Conservation (phyloP, 371 early-diverging fungal genomes). For the Syncephalastrum sp. region DNA sequence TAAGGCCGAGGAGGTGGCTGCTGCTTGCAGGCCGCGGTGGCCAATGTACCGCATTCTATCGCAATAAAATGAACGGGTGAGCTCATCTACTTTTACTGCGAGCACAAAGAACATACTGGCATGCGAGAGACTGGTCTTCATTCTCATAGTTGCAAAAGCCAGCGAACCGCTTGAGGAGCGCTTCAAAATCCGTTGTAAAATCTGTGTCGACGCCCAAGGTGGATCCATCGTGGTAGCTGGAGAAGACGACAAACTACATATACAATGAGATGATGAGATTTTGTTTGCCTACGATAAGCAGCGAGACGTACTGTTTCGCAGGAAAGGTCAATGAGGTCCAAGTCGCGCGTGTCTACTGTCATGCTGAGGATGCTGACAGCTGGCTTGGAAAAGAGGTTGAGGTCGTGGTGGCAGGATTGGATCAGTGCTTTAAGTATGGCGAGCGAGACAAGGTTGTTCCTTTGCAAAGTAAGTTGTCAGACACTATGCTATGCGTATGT, state of each 20-base stretch:
- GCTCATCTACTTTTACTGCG: not conserved
- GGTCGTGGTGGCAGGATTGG: constrained; percentile 68
- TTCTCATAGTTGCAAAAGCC: constrained; percentile 39
- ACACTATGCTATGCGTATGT: not conserved
- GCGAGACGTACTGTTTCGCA: constrained; percentile 51
- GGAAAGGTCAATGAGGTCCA: constrained; percentile 50
- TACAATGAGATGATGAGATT: not conserved
- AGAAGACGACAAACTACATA: constrained; percentile 63
- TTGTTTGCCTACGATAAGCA: not conserved
- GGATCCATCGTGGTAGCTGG: constrained; percentile 64
- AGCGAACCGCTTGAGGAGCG: constrained; percentile 48
- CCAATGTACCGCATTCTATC: constrained; percentile 54
- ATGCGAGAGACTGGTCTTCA: constrained; percentile 30
- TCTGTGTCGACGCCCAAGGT: constrained; percentile 69
- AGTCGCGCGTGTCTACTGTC: constrained; percentile 56
- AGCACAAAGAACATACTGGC: constrained; percentile 20
- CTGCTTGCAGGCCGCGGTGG: constrained; percentile 45
- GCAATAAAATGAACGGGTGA: not conserved
- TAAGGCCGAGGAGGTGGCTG: constrained; percentile 49
- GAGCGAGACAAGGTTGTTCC: constrained; percentile 51
- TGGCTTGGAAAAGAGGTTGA: constrained; percentile 79
- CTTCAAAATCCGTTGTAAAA: constrained; percentile 59
- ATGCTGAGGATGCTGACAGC: constrained; percentile 51
- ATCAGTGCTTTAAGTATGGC: constrained; percentile 73
- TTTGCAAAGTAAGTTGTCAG: constrained; percentile 7